A percentile compares a stretch with the other conserved stretches of the same genome.
phyloP scores from a whole-genome alignment of 495 filamentous ascomycete species.

The Neurospora sp. region DNA sequence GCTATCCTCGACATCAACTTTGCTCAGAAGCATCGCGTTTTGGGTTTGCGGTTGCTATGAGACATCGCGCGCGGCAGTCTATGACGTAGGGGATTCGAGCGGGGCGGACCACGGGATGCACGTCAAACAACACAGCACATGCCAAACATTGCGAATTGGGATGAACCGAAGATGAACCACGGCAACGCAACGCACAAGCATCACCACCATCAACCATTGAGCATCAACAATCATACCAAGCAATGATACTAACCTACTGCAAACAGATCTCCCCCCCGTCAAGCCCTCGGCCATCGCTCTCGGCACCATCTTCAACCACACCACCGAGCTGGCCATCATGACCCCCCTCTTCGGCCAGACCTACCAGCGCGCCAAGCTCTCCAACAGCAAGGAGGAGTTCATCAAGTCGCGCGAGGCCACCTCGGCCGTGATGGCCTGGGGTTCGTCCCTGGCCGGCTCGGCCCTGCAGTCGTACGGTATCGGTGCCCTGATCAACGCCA shows the following conservation, averaged over 20 bases:
- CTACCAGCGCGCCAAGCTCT: slow-evolving; percentile 82
- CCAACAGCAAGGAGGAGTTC: slow-evolving; percentile 96
- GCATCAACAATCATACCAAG: neutral
- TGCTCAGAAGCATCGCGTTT: neutral
- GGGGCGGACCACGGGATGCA: neutral
- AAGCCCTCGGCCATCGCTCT: slow-evolving; percentile 97
- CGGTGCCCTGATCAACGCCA: slow-evolving; percentile 90
- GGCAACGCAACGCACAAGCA: neutral
- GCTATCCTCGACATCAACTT: neutral
- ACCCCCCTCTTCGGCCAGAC: slow-evolving; percentile 88
- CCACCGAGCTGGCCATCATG: slow-evolving; percentile 52
- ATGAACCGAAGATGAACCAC: neutral
- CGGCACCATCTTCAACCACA: slow-evolving; percentile 91
- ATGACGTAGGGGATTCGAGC: neutral
- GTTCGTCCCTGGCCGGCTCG: slow-evolving; percentile 79
- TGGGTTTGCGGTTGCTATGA: neutral
- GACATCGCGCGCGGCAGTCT: neutral
- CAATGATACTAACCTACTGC: neutral
- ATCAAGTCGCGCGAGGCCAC: slow-evolving; percentile 85
- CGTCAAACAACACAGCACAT: neutral
- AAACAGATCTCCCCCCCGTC: slow-evolving; percentile 78
- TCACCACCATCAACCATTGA: neutral
- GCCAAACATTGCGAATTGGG: neutral
- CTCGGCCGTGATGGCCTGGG: slow-evolving; percentile 79
- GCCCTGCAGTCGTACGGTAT: slow-evolving; percentile 90